These are phyloP conservation scores for Exophiala sp. DNA, from an alignment of 2,329 filamentous ascomycete species.

Conservation along the genomic window DNA sequence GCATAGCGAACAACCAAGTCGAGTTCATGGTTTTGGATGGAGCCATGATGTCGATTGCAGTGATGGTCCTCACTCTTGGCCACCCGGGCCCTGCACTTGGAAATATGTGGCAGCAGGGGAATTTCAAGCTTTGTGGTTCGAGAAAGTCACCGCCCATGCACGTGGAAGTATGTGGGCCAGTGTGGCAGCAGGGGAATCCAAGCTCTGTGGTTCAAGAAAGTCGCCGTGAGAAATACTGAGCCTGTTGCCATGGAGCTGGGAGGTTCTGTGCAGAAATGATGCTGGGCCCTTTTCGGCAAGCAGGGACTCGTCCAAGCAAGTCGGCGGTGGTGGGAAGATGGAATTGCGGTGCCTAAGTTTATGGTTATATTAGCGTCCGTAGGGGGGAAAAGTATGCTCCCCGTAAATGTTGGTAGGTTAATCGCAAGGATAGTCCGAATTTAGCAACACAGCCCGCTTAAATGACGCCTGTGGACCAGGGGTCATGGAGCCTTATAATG, in stretches of 20 bases:
- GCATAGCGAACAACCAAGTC: conserved; percentile 46
- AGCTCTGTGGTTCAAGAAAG: too few relatives aligned
- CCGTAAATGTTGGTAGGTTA: too few relatives aligned
- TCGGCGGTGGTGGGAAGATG: too few relatives aligned
- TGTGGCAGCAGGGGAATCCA: not conserved
- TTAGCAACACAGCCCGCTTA: too few relatives aligned
- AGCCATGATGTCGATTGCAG: conserved; percentile 42
- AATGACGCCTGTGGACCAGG: too few relatives aligned
- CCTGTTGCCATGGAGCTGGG: not conserved
- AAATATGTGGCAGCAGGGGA: not conserved
- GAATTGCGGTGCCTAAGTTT: too few relatives aligned
- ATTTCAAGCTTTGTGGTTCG: too few relatives aligned
- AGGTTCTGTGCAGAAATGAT: not conserved
- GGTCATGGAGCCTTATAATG: too few relatives aligned
- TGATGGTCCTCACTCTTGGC: conserved; percentile 2
- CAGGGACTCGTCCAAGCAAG: too few relatives aligned
- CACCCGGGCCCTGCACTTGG: conserved; percentile 11
- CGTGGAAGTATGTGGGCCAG: not conserved
- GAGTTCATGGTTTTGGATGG: conserved; percentile 51
- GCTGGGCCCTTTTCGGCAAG: not conserved
- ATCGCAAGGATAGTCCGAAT: too few relatives aligned
- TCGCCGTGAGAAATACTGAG: not conserved
- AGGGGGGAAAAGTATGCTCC: too few relatives aligned
- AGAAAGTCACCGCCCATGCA: not conserved
- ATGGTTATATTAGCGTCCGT: too few relatives aligned